phyloP scores from a whole-genome alignment of 1,284 basidiomycete genomes.

The Xerocomus amazonicus region DNA sequence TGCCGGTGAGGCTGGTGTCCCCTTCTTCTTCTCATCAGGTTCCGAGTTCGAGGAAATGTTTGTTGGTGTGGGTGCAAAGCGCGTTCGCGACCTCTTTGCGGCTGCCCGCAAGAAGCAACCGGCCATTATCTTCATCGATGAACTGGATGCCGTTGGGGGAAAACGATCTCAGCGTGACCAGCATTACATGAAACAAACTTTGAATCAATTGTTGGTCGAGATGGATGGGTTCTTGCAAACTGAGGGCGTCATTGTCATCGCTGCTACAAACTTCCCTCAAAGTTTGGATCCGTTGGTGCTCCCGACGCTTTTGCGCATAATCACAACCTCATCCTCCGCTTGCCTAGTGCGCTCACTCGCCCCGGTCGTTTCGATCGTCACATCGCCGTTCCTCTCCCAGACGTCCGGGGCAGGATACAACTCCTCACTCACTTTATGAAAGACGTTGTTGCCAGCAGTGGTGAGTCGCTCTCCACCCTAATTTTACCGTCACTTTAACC shows the following conservation, averaged over 20 bases:
- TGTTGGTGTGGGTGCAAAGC: conserved; percentile 93
- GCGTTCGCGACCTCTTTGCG: conserved; percentile 94
- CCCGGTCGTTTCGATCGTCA: conserved; percentile 93
- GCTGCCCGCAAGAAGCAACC: conserved; percentile 94
- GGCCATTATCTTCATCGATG: conserved; percentile 93
- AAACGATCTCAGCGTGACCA: conserved; percentile 88
- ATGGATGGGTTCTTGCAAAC: conserved; percentile 92
- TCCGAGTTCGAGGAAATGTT: conserved; percentile 99
- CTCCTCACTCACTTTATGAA: conserved; percentile 89
- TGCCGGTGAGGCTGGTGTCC: conserved; percentile 95
- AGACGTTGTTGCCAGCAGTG: conserved; percentile 62
- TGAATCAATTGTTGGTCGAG: conserved; percentile 93
- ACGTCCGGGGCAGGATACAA: conserved; percentile 83
- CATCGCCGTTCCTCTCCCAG: conserved; percentile 86
- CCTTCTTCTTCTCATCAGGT: conserved; percentile 85
- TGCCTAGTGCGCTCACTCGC: conserved; percentile 77
- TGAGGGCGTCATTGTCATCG: conserved; percentile 91
- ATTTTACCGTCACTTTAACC: neutral
- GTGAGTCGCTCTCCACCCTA: conserved; percentile 35
- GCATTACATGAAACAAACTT: conserved; percentile 86
- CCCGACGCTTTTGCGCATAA: conserved; percentile 3
- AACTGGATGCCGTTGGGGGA: conserved; percentile 89
- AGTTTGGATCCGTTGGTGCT: conserved; percentile 75
- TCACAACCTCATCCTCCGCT: conserved; percentile 15
- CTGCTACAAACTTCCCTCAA: conserved; percentile 94